A percentile compares a stretch with the other conserved stretches of the same genome.
phyloP scores from a whole-genome alignment of 345 rosid genomes.

The Sisymbrium altissimum region DNA sequence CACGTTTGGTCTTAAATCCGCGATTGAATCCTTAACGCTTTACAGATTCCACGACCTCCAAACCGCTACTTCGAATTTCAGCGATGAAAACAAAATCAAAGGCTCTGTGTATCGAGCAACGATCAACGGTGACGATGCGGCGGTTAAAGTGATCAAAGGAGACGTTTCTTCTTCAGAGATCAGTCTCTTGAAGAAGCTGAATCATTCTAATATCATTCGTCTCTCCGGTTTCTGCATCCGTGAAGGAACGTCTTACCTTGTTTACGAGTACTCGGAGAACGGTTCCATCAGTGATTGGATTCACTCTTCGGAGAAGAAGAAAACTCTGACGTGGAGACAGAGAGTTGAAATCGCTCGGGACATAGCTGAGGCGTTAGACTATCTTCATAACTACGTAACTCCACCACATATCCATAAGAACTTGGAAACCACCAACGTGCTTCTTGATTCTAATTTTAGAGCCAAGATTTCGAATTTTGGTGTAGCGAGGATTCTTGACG shows the following conservation, averaged over 20 bases:
- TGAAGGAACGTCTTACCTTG: conserved; percentile 73
- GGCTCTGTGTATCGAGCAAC: conserved; percentile 66
- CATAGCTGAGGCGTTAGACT: conserved; percentile 73
- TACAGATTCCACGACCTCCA: conserved; percentile 62
- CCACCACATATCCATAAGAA: conserved; percentile 85
- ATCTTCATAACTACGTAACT: conserved; percentile 70
- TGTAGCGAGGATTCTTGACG: conserved; percentile 54
- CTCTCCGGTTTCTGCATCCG: conserved; percentile 85
- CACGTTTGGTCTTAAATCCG: conserved; percentile 40
- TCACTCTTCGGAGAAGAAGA: conserved; percentile 33
- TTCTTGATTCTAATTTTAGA: conserved; percentile 63
- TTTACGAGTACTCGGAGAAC: conserved; percentile 67
- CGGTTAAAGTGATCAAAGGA: conserved; percentile 77
- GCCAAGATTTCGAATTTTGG: conserved; percentile 84
- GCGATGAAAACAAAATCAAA: conserved; percentile 53
- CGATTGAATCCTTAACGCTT: conserved; percentile 57
- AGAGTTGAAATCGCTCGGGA: conserved; percentile 72
- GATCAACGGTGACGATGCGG: conserved; percentile 71
- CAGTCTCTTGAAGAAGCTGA: conserved; percentile 70
- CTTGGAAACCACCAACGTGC: conserved; percentile 74
- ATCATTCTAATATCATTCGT: conserved; percentile 72
- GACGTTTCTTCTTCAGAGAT: conserved; percentile 69
- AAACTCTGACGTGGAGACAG: conserved; percentile 69
- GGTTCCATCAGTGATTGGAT: conserved; percentile 72
- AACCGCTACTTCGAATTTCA: conserved; percentile 54